Percentiles rank a stretch among this genome's conserved stretches.
Evolutionary conservation across 306 rosid species (phyloP).

Genomic region (Myrica gale): DNA sequence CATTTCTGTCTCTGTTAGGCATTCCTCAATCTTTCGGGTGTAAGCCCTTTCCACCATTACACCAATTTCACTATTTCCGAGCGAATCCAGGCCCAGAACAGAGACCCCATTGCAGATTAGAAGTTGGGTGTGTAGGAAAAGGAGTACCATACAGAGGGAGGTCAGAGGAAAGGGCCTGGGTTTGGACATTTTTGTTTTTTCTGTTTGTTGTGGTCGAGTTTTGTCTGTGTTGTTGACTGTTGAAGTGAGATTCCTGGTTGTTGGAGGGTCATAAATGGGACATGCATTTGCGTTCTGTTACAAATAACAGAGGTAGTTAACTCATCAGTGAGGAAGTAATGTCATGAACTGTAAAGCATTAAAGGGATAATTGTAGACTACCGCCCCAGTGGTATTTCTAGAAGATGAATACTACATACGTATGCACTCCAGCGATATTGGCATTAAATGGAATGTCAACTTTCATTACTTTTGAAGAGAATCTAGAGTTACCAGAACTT

Average conservation of each 20-base stretch:
- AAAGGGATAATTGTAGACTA: not conserved
- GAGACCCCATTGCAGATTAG: conserved; percentile 42
- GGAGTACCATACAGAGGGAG: conserved; percentile 34
- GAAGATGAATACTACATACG: not conserved
- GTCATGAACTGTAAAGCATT: conserved; percentile 23
- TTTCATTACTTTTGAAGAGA: too few relatives aligned
- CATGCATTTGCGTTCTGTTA: not conserved
- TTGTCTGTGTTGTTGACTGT: conserved; percentile 20
- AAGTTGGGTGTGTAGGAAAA: conserved; percentile 46
- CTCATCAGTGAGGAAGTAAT: conserved; percentile 11
- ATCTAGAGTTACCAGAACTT: too few relatives aligned
- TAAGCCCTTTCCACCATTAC: conserved; percentile 51
- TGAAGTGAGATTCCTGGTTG: conserved; percentile 37
- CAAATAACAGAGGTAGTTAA: not conserved
- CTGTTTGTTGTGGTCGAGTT: conserved; percentile 25
- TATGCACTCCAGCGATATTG: too few relatives aligned
- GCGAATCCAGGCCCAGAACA: conserved; percentile 50
- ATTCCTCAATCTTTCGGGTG: conserved; percentile 54
- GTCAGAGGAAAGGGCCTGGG: conserved; percentile 37
- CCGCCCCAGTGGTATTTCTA: not conserved
- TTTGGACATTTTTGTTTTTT: conserved; percentile 43
- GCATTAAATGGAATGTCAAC: too few relatives aligned
- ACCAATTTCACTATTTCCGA: conserved; percentile 40
- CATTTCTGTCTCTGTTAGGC: conserved; percentile 49
- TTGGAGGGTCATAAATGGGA: conserved; percentile 44